Base-by-base conservation (phyloP, 441 rosid species). In the Gossypium davidsonii region DNA sequence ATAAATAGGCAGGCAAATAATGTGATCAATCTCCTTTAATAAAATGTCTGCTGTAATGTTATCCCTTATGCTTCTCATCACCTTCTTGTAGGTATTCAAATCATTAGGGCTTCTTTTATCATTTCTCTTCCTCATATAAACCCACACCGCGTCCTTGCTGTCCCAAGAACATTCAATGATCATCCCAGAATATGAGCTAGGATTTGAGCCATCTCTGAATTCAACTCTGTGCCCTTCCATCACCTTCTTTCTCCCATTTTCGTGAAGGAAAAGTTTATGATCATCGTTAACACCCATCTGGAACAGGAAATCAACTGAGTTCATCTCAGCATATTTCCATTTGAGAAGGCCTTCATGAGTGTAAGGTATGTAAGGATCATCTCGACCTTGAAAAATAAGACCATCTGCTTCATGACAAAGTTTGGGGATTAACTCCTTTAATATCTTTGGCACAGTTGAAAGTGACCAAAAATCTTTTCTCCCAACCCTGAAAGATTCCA, bases 371-470 rank as follows among this genome's bases (percentile, higher is more conserved):
- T 93, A 96, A 58, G 97, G 98, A 80, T 93, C 99, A 77, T 93
- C 98, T 98, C 98, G 92, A 53, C 94, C 97, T 97, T 96, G 99
- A 83, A 96, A 96, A 70, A 96, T 90, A 71, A 95, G 90, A 37
- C 99, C 98, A 73, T 96, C 98, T 3, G 99, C 97, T 72, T 90
- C 98, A 85, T 96, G 98, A 11, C 96, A 96, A 69, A 93, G 98
- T 79, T 78, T 86, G 11, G 99, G 98, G 70, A 96, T 96, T 79
- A 91, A 91, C 67, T 91, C 97, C 77, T 87, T 93, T 74, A 93
- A 76, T 71, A 96, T 80, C 85, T 87, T 90, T 70, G 83, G 85
- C 46, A 89, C 97, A 15, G 94, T 84, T 74, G 98, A 89, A 73
- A 96, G 92, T 84, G 86, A 67, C 99, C 97, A 96, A 79, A 96